These are phyloP conservation scores for Parsonsia alboflavescens DNA, from an alignment of 257 asterid species.

Conservation along the genomic window DNA sequence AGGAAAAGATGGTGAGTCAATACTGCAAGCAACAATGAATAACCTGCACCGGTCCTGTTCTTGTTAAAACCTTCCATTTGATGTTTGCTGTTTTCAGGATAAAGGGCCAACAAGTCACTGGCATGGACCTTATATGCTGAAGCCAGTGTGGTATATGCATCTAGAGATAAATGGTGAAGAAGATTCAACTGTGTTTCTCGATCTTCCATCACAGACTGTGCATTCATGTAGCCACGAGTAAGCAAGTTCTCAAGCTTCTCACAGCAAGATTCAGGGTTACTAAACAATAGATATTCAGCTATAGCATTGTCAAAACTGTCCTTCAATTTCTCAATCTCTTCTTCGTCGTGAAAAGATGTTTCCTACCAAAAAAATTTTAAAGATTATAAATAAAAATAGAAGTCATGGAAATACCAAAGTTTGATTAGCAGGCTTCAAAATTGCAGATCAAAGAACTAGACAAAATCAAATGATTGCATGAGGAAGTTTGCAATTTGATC, in stretches of 20 bases:
- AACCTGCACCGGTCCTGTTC: slow-evolving; percentile 52
- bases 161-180: slow-evolving; percentile 40
- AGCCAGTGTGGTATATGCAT: slow-evolving; percentile 53
- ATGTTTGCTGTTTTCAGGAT: slow-evolving; percentile 7
- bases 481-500: not conserved
- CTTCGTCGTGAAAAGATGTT: slow-evolving; percentile 8
- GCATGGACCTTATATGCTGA: slow-evolving; percentile 52
- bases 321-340: slow-evolving; percentile 23
- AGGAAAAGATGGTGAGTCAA: slow-evolving; percentile 45
- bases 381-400: not conserved
- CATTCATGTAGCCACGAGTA: slow-evolving; percentile 16
- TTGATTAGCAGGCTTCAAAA: not conserved
- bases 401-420: not conserved
- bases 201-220: slow-evolving; percentile 6
- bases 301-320: slow-evolving; percentile 35
- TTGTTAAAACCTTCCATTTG: slow-evolving; percentile 34
- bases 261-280: slow-evolving; percentile 41
- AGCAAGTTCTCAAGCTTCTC: slow-evolving; percentile 62
- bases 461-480: not conserved
- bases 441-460: not conserved
- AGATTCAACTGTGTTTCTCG: slow-evolving; percentile 33
- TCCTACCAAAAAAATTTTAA: slow-evolving; percentile 31
- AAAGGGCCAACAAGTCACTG: slow-evolving; percentile 31
- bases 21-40: slow-evolving; percentile 60
- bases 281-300: slow-evolving; percentile 36